Evolutionary conservation across 345 rosid species (phyloP), one percentile per base, ranked within the genome.

Genomic region (Lumnitzera racemosa): DNA sequence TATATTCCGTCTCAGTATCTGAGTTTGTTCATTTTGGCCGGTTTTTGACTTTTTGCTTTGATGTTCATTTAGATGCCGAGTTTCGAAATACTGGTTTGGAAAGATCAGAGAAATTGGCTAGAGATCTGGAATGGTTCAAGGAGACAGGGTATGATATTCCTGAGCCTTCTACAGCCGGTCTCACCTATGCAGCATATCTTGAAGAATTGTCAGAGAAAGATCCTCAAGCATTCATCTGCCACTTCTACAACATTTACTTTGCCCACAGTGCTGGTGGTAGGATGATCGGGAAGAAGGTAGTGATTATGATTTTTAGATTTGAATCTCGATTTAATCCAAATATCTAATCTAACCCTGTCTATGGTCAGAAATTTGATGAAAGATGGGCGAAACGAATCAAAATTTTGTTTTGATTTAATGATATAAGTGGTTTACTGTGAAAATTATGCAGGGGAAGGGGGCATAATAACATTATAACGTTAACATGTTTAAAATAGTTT

Each of bases 221-320:
- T 62, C 67, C 62, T n/a, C 71, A 62, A 14, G 67, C 63, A 58
- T 66, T 71, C n/a, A 53, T 71, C 46, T 71, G 75, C 67, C 75
- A 71, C 67, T 71, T 62, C 47, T 71, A 66, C 64, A 66, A 71
- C 20, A 53, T 62, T 27, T 66, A 71, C 66, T 71, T 71, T 31
- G 75, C 71, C 24, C 75, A 71, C 58, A 47, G 50, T 41, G 70
- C 71, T n/a, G 75, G 75, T 13, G 75, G 75, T 25, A 59, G 71
- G 31, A 71, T 66, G 64, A 71, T 71, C 24, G 71, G 75, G 11
- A 71, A 55, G 52, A 71, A 57, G 63, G 75, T 66, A 24, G 46
- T 13, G 2, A 58, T 10, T n/a, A 4, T 11, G 43, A 36, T 5
- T 36, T 20, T 36, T 7, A 9, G 43, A 36, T 5, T 5, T 9